phyloP scores from a whole-genome alignment of 2,329 filamentous ascomycete genomes.

The Aspergillus sp. region DNA sequence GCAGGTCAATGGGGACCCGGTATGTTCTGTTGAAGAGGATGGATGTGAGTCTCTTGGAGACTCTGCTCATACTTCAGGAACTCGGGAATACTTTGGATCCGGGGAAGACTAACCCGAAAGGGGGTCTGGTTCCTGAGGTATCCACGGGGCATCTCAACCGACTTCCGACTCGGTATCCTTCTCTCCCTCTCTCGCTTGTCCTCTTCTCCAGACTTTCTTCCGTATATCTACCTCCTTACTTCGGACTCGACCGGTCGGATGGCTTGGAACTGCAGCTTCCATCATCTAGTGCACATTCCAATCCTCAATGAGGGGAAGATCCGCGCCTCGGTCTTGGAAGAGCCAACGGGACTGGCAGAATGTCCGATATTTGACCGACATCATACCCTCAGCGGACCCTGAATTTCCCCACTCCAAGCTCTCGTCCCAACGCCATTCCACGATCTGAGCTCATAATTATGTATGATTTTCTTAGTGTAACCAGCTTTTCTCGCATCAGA shows the following conservation, averaged over 20 bases:
- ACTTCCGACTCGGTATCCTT: too few relatives aligned
- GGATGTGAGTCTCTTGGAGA: too few relatives aligned
- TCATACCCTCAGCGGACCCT: neutral
- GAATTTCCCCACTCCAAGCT: conserved; percentile 2
- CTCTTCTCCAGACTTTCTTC: neutral
- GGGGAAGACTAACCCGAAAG: too few relatives aligned
- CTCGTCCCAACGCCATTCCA: neutral
- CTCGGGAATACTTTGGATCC: too few relatives aligned
- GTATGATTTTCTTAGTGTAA: neutral
- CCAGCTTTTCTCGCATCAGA: neutral
- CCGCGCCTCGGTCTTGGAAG: conserved; percentile 1
- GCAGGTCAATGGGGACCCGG: neutral
- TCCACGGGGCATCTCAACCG: too few relatives aligned
- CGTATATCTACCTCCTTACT: too few relatives aligned
- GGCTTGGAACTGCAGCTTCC: neutral
- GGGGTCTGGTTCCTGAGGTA: too few relatives aligned
- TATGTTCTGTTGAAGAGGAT: too few relatives aligned
- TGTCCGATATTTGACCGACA: conserved; percentile 21
- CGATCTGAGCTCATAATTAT: conserved; percentile 1
- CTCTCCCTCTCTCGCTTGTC: too few relatives aligned
- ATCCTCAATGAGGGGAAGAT: neutral
- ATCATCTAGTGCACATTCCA: neutral
- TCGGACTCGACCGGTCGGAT: neutral
- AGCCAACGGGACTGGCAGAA: conserved; percentile 9
- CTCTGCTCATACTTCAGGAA: too few relatives aligned